Evolutionary conservation across 1,284 basidiomycete genomes (phyloP).

Genomic region (Phlebopus sp.): DNA sequence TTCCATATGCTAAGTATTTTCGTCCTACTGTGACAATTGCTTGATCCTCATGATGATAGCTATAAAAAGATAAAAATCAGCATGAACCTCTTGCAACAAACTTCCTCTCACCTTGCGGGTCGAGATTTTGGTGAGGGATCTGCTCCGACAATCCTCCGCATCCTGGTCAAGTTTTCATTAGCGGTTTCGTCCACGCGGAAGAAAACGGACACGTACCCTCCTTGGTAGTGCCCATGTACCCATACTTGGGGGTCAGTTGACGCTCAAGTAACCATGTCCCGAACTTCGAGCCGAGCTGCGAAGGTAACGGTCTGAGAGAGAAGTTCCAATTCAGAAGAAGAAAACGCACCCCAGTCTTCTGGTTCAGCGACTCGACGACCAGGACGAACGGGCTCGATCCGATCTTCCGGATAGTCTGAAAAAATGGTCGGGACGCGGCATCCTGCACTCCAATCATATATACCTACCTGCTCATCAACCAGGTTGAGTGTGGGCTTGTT

Average conservation of each 20-base stretch:
- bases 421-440: constrained; percentile 1
- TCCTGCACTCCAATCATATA: not conserved
- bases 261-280: constrained; percentile 85
- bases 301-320: not conserved
- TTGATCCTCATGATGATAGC: constrained; percentile 70
- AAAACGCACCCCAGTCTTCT: constrained; percentile 73
- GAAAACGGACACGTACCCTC: constrained; percentile 47
- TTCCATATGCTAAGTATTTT: too few relatives aligned
- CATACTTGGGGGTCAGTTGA: constrained; percentile 73
- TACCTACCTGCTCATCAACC: constrained; percentile 69
- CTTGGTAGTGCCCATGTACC: constrained; percentile 76
- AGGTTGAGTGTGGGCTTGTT: constrained; percentile 83
- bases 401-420: constrained; percentile 61
- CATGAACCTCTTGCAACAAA: constrained; percentile 11
- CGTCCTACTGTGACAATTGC: constrained; percentile 41
- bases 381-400: constrained; percentile 74
- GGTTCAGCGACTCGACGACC: constrained; percentile 81
- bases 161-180: constrained; percentile 28
- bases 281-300: constrained; percentile 72
- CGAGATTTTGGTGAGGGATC: constrained; percentile 72
- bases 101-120: constrained; percentile 60
- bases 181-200: not conserved
- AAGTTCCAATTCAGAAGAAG: constrained; percentile 1
- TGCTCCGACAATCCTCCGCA: constrained; percentile 83
- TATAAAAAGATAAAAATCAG: constrained; percentile 26